These are phyloP conservation scores for Leccinum olivaceopallidum DNA, from an alignment of 768 basidiomycete species.

Conservation along the genomic window DNA sequence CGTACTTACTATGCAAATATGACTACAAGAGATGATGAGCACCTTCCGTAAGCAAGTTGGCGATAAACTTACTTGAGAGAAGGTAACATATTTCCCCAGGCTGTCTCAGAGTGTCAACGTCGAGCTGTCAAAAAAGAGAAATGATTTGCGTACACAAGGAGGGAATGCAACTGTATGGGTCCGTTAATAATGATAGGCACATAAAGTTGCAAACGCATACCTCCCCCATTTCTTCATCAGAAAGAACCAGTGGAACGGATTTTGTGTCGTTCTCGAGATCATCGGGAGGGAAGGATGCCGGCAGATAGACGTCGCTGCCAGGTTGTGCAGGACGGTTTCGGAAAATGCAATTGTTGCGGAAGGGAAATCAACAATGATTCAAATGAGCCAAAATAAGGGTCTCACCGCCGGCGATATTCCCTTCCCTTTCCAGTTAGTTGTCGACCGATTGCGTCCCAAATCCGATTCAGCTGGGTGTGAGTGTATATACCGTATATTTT, in stretches of 20 bases:
- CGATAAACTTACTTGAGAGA: slow-evolving; percentile 24
- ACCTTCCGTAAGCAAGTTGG: slow-evolving; percentile 38
- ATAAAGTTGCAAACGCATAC: slow-evolving; percentile 28
- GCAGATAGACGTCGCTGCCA: slow-evolving; percentile 45
- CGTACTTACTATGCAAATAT: slow-evolving; percentile 19
- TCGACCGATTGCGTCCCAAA: slow-evolving; percentile 47
- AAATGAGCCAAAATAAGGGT: background rate
- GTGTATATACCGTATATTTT: slow-evolving; percentile 53
- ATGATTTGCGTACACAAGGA: slow-evolving; percentile 50
- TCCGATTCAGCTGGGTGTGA: slow-evolving; percentile 45
- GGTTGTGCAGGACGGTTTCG: slow-evolving; percentile 37
- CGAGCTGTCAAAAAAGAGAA: background rate
- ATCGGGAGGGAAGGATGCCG: slow-evolving; percentile 51
- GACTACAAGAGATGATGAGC: slow-evolving; percentile 21
- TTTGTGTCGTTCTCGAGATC: slow-evolving; percentile 19
- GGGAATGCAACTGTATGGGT: slow-evolving; percentile 50
- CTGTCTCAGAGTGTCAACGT: slow-evolving; percentile 44
- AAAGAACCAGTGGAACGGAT: slow-evolving; percentile 33
- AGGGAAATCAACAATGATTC: background rate
- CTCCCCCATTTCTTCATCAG: slow-evolving; percentile 48
- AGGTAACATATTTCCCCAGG: slow-evolving; percentile 32
- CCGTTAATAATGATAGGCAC: background rate
- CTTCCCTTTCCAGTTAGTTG: slow-evolving; percentile 45
- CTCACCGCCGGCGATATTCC: slow-evolving; percentile 54
- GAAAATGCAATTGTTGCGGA: slow-evolving; percentile 43